These are phyloP conservation scores for Collybia sordida DNA, from an alignment of 768 basidiomycete species.

Conservation along the genomic window DNA sequence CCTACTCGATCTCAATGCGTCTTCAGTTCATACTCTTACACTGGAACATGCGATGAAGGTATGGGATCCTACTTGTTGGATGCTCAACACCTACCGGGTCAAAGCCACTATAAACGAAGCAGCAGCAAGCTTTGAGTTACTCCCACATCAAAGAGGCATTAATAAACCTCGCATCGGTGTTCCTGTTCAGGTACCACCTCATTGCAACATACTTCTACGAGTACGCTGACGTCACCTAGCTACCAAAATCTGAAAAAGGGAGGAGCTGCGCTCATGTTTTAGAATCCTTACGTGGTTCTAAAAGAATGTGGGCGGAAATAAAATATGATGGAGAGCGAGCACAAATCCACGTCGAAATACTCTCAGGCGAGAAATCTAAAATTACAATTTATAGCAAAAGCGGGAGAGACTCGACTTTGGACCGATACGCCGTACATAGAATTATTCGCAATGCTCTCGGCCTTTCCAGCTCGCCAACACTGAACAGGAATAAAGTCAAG, in stretches of 20 bases:
- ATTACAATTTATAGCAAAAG: constrained; percentile 91
- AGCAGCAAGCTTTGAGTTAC: constrained; percentile 40
- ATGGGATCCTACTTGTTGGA: constrained; percentile 64
- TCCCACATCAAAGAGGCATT: constrained; percentile 20
- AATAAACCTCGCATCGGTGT: constrained; percentile 51
- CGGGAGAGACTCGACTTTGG: constrained; percentile 76
- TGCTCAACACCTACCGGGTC: constrained; percentile 54
- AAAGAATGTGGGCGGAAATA: constrained; percentile 78
- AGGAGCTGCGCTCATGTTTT: constrained; percentile 58
- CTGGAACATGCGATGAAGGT: constrained; percentile 64
- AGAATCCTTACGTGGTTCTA: constrained; percentile 35
- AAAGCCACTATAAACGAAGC: constrained; percentile 62
- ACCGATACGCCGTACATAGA: constrained; percentile 63
- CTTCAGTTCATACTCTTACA: constrained; percentile 54
- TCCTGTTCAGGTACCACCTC: constrained; percentile 54
- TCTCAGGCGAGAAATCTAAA: constrained; percentile 28
- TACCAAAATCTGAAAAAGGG: constrained; percentile 85
- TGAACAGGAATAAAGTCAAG: constrained; percentile 20
- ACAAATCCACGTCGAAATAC: constrained; percentile 79
- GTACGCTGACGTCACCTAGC: constrained; percentile 31
- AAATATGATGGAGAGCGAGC: constrained; percentile 97
- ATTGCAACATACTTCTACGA: not conserved
- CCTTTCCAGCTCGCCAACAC: constrained; percentile 21
- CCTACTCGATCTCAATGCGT: constrained; percentile 55
- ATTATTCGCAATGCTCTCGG: constrained; percentile 64